Base-by-base conservation (phyloP, 805 yeast genomes). In the Spathaspora arborariae region DNA sequence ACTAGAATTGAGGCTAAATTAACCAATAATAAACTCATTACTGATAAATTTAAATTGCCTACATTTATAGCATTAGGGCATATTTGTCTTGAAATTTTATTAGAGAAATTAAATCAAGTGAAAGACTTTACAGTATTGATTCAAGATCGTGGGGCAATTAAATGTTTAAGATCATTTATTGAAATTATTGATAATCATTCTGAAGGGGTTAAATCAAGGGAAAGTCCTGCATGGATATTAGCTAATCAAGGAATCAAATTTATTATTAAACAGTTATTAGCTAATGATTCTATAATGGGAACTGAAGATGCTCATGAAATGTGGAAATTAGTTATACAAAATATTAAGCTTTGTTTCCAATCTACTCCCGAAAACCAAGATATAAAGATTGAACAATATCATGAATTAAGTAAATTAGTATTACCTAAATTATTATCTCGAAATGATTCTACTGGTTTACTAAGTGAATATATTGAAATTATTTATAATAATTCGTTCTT, bases 41-140 rank as follows among this genome's bases (percentile, higher is more conserved):
- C 59, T 39, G 68, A 47, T 44, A 65, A 49, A 42, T 60, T 54
- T 54, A 75, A 78, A 43, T 74, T 84, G 24, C 88, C 91, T 2
- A 74, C 85, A 0, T 86, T 85, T 55, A 72, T 79, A 24, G 82
- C 87, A 0, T 65, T 81, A 1, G 77, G 90, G 53, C 74, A 73
- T 44, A 55, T 58, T 15, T 71, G 85, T 0, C 64, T 79, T 41
- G 60, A 62, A 5, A 49, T 76, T 13, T 54, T 85, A n/a, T 50
- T 56, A 2, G 49, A 51, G 1, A 72, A 72, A 35, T 45, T 85
- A n/a, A 51, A 54, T 2, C 33, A 48, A 0, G 70, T 64, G 1
- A 48, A 41, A 0, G 71, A 72, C 39, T 60, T 72, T 18, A 53
- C 56, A 2, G 55, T 63, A 0, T 64, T 78, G 20, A 45, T 83